These are phyloP conservation scores for Salix suchowensis DNA, from an alignment of 345 rosid species.

Conservation along the genomic window DNA sequence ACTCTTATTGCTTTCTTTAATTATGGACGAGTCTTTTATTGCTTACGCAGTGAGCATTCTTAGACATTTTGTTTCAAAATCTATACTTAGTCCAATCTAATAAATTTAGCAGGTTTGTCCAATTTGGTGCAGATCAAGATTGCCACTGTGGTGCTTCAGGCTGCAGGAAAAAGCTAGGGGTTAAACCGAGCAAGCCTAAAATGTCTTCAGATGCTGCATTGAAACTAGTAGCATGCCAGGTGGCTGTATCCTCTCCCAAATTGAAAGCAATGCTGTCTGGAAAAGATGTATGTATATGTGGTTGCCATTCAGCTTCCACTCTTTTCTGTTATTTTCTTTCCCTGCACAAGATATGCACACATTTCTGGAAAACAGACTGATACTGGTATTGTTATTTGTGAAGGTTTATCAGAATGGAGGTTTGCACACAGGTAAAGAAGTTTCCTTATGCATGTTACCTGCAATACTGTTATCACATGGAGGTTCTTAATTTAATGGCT, in stretches of 20 bases:
- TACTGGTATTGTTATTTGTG: slow-evolving; percentile 12
- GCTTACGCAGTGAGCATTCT: background rate
- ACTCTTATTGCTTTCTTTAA: slow-evolving; percentile 9
- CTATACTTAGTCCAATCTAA: slow-evolving; percentile 35
- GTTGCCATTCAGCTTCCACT: background rate
- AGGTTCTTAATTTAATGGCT: background rate
- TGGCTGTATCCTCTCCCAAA: slow-evolving; percentile 53
- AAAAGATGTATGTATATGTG: slow-evolving; percentile 37
- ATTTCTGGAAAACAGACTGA: slow-evolving; percentile 27
- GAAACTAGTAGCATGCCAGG: slow-evolving; percentile 61
- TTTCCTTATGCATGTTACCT: background rate
- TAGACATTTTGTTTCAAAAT: background rate
- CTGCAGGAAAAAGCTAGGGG: slow-evolving; percentile 83
- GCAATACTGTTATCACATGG: background rate
- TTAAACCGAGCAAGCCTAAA: slow-evolving; percentile 62
- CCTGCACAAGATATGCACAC: background rate
- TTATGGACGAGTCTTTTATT: background rate
- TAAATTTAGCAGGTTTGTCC: slow-evolving; percentile 83
- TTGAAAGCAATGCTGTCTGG: slow-evolving; percentile 43
- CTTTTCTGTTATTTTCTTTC: slow-evolving; percentile 1
- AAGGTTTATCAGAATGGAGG: slow-evolving; percentile 57
- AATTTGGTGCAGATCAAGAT: slow-evolving; percentile 96
- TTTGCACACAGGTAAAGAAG: slow-evolving; percentile 41
- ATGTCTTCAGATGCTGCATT: slow-evolving; percentile 54
- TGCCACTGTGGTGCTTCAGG: slow-evolving; percentile 77